These are phyloP conservation scores for Fennellomyces sp. DNA, from an alignment of 371 early-diverging fungal genomes.

Conservation along the genomic window DNA sequence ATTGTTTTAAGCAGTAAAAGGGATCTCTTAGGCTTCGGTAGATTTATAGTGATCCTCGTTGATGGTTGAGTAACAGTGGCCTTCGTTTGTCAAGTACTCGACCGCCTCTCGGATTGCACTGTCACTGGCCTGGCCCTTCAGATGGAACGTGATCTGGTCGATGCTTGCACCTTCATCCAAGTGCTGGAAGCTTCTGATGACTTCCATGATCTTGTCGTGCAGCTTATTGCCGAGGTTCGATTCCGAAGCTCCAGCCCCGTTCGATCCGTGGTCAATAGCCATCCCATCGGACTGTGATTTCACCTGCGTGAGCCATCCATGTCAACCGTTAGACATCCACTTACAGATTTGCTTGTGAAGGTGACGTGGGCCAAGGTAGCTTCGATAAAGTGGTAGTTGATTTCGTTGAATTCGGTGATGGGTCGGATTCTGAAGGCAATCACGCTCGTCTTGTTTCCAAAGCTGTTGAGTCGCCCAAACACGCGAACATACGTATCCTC, in stretches of 20 bases:
- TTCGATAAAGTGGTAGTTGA: slow-evolving; percentile 73
- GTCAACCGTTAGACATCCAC: background rate
- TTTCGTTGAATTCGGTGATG: slow-evolving; percentile 74
- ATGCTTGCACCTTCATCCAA: slow-evolving; percentile 34
- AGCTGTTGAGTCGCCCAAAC: slow-evolving; percentile 65
- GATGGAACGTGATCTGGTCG: slow-evolving; percentile 31
- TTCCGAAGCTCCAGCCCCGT: background rate
- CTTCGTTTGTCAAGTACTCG: slow-evolving; percentile 60
- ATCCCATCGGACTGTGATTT: too few relatives aligned
- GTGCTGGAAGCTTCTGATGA: slow-evolving; percentile 24
- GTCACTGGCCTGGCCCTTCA: slow-evolving; percentile 40
- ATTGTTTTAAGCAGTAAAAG: too few relatives aligned
- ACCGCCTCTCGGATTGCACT: slow-evolving; percentile 47
- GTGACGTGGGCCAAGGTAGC: slow-evolving; percentile 64
- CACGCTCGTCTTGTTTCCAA: slow-evolving; percentile 56
- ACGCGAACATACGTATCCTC: slow-evolving; percentile 68
- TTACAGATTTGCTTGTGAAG: slow-evolving; percentile 34
- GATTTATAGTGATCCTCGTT: slow-evolving; percentile 66
- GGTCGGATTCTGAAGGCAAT: slow-evolving; percentile 58
- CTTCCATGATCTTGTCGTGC: slow-evolving; percentile 20
- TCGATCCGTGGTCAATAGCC: background rate
- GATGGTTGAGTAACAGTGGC: slow-evolving; percentile 66
- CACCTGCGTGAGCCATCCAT: too few relatives aligned
- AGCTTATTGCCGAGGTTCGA: background rate
- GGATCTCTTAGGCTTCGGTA: slow-evolving; percentile 37